These are phyloP conservation scores for Lunularia cruciata DNA, from an alignment of 225 moss, liverwort and hornwort genomes.

Conservation along the genomic window DNA sequence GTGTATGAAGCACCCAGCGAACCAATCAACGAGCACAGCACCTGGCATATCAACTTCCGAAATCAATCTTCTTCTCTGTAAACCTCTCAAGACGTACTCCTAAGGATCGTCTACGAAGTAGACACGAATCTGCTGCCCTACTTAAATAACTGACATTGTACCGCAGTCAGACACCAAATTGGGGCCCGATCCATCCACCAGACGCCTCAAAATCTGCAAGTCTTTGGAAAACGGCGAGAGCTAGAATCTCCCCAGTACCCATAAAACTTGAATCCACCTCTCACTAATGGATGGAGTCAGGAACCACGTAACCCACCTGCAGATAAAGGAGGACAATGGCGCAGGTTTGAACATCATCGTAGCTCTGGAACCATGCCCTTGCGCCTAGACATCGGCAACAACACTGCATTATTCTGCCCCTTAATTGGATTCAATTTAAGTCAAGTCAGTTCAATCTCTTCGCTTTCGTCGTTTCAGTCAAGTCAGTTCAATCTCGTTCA, in stretches of 20 bases:
- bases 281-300: not conserved
- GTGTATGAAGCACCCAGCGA: constrained; percentile 80
- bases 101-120: too few relatives aligned
- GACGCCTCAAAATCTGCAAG: not conserved
- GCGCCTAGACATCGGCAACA: constrained; percentile 45
- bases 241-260: not conserved
- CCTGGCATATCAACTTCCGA: constrained; percentile 38
- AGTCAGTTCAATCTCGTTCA: not conserved
- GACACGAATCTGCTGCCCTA: not conserved
- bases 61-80: not conserved
- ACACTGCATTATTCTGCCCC: constrained; percentile 62
- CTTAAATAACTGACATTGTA: not conserved
- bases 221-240: constrained; percentile 4
- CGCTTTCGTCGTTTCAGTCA: too few relatives aligned
- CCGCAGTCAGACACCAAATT: too few relatives aligned
- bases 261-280: not conserved
- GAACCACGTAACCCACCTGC: constrained; percentile 50
- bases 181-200: not conserved
- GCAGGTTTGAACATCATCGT: constrained; percentile 51
- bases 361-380: constrained; percentile 52
- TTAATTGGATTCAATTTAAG: constrained; percentile 5
- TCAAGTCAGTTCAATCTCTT: not conserved
- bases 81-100: not conserved
- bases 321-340: constrained; percentile 79
- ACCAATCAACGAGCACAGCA: constrained; percentile 82